These are phyloP conservation scores for Lentinus tigrinus DNA, from an alignment of 768 basidiomycete genomes.

Conservation along the genomic window DNA sequence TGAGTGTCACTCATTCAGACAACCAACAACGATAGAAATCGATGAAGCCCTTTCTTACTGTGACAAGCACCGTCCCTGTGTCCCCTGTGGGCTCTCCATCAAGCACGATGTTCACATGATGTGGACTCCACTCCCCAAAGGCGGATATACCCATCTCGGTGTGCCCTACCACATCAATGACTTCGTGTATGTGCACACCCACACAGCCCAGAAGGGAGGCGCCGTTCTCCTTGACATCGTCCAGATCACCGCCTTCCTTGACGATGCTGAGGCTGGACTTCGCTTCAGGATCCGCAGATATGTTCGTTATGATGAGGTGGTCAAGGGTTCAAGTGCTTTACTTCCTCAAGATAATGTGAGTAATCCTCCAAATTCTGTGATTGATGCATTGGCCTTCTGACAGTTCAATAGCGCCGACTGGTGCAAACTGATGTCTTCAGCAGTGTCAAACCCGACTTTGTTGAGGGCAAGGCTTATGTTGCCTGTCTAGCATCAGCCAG, in stretches of 20 bases:
- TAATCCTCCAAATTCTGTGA: neutral
- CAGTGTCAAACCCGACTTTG: constrained; percentile 30
- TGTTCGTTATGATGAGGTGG: constrained; percentile 45
- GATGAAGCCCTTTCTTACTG: constrained; percentile 25
- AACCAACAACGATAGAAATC: constrained; percentile 39
- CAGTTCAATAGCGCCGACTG: constrained; percentile 33
- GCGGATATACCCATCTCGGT: constrained; percentile 42
- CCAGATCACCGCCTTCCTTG: constrained; percentile 48
- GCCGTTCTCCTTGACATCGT: constrained; percentile 47
- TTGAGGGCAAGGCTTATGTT: constrained; percentile 60
- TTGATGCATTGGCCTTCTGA: neutral
- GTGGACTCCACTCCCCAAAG: constrained; percentile 28
- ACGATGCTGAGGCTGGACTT: constrained; percentile 17
- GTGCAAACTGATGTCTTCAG: constrained; percentile 35
- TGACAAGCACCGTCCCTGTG: constrained; percentile 42
- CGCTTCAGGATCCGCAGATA: constrained; percentile 42
- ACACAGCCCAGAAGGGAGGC: constrained; percentile 9
- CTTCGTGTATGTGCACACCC: constrained; percentile 53
- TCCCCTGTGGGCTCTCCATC: constrained; percentile 44
- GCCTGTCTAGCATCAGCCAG: constrained; percentile 32
- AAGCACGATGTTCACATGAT: constrained; percentile 25
- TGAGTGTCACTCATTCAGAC: constrained; percentile 43
- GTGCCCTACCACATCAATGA: constrained; percentile 56
- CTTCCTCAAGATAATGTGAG: constrained; percentile 12
- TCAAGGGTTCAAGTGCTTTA: neutral